Evolutionary conservation across 2,329 filamentous ascomycete genomes (phyloP), one percentile per base, ranked within the genome.

Genomic region (Cladosporium phlei): DNA sequence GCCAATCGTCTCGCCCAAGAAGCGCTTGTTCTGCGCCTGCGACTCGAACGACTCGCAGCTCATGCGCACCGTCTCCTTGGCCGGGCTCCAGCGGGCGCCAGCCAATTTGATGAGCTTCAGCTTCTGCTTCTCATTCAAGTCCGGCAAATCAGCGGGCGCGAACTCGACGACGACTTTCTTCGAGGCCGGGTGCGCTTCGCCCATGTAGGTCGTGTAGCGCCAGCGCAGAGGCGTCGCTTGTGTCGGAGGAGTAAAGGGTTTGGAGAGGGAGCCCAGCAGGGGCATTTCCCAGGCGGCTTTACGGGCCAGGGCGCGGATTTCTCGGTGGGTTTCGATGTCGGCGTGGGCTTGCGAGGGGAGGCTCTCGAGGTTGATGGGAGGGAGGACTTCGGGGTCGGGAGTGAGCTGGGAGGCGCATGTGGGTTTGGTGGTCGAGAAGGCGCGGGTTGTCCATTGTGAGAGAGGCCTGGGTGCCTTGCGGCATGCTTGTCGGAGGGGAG

Each of bases 201-300:
- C 91, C 78, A 98, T 85, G 71, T 97, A 97, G 28, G 85, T 90
- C 12, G 93, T 98, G 74, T 95, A 96, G 60, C 93, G 85, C 81
- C 96, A 98, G 59, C 91, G 85, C 48, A 98, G 80, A 35, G 88
- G 81, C 58, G 86, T 76, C 35, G 80, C 68, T 22, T 75, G 66
- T 11, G 78, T 76, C 2, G 91, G 88, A 2, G 82, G 79, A 51
- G 76, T 70, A 66, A 95, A 97, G 14, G 87, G 85, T 68, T 87
- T 87, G 46, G 87, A 85, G 52, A 93, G 78, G 88, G 95, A 61
- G 39, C 46, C 81, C 50, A 98, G 74, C 52, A 95, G 71, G 8
- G 93, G 93, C 85, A 98, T 87, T 68, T 98, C 93, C 90, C 93
- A 98, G 19, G 89, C 88, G 37, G 86, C 82, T 57, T 95, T 75